phyloP scores from a whole-genome alignment of 2,329 filamentous ascomycete genomes.

The Colletotrichum viniferum region DNA sequence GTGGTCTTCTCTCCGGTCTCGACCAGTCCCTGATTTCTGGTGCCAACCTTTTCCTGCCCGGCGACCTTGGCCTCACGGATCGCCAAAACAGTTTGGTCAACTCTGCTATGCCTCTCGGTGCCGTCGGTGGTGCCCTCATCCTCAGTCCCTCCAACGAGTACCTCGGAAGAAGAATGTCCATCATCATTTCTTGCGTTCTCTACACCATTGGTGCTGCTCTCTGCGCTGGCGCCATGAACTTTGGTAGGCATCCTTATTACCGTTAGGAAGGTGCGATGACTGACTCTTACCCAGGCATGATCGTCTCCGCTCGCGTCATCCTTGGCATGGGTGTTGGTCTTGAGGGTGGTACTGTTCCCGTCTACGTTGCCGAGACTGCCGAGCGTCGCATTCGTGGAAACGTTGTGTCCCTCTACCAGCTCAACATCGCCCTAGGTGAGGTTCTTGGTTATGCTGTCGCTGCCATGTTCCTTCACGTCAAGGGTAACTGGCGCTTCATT shows the following conservation, averaged over 20 bases:
- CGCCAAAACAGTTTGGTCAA: constrained; percentile 70
- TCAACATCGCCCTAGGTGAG: constrained; percentile 77
- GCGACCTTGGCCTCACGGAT: constrained; percentile 57
- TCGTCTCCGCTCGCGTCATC: constrained; percentile 70
- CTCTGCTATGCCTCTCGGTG: constrained; percentile 73
- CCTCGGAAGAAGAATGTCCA: constrained; percentile 69
- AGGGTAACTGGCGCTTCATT: constrained; percentile 76
- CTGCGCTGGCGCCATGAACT: constrained; percentile 70
- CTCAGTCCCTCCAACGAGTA: constrained; percentile 71
- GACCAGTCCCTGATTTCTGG: constrained; percentile 77
- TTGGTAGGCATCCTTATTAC: constrained; percentile 41
- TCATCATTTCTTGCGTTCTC: constrained; percentile 70
- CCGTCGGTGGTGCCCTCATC: constrained; percentile 71
- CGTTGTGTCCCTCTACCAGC: constrained; percentile 75
- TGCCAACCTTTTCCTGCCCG: constrained; percentile 70
- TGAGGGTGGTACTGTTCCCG: constrained; percentile 75
- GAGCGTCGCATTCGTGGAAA: constrained; percentile 71
- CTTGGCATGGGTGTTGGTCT: constrained; percentile 74
- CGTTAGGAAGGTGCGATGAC: neutral
- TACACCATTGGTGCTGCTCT: constrained; percentile 74
- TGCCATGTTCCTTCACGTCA: constrained; percentile 73
- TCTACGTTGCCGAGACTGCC: constrained; percentile 77
- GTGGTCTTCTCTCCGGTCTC: constrained; percentile 72
- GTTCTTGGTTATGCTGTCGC: constrained; percentile 76
- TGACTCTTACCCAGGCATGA: constrained; percentile 53